phyloP scores from a whole-genome alignment of 2,329 filamentous ascomycete genomes.

The Niveomyces coronatus region DNA sequence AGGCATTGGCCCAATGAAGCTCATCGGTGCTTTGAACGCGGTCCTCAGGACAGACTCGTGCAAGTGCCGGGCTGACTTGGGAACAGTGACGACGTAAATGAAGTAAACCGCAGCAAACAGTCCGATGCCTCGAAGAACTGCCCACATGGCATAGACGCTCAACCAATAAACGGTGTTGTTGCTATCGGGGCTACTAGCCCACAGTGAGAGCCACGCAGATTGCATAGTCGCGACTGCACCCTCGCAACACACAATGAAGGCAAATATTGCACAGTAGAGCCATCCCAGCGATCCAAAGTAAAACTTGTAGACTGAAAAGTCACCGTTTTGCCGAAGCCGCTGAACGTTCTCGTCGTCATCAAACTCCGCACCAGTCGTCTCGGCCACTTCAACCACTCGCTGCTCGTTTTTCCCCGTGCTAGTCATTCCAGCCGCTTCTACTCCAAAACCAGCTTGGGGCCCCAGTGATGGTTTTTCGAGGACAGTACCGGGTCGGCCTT shows the following conservation, averaged over 20 bases:
- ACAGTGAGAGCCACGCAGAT: constrained; percentile 5
- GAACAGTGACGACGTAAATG: constrained; percentile 7
- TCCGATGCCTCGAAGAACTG: not conserved
- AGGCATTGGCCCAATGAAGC: constrained; percentile 1
- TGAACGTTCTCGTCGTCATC: constrained; percentile 1
- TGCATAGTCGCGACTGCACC: not conserved
- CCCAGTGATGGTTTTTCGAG: not conserved
- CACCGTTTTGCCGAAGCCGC: not conserved
- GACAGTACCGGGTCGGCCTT: constrained; percentile 17
- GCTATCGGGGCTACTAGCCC: constrained; percentile 3
- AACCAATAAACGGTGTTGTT: constrained; percentile 7
- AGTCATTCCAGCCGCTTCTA: constrained; percentile 23
- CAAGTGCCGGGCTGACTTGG: constrained; percentile 1
- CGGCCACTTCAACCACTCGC: constrained; percentile 18
- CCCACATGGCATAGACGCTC: constrained; percentile 3
- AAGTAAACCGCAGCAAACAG: constrained; percentile 5
- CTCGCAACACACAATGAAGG: not conserved
- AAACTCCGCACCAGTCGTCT: not conserved
- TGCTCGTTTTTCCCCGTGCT: constrained; percentile 25
- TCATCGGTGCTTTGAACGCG: constrained; percentile 7
- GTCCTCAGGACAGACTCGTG: constrained; percentile 6
- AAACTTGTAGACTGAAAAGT: constrained; percentile 2
- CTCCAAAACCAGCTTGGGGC: too few relatives aligned
- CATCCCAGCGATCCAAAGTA: constrained; percentile 9
- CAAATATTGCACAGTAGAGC: constrained; percentile 2